A percentile compares a stretch with the other conserved stretches of the same genome.
Evolutionary conservation across 208 protist species (phyloP).

Genomic region (Trypanosoma avium): DNA sequence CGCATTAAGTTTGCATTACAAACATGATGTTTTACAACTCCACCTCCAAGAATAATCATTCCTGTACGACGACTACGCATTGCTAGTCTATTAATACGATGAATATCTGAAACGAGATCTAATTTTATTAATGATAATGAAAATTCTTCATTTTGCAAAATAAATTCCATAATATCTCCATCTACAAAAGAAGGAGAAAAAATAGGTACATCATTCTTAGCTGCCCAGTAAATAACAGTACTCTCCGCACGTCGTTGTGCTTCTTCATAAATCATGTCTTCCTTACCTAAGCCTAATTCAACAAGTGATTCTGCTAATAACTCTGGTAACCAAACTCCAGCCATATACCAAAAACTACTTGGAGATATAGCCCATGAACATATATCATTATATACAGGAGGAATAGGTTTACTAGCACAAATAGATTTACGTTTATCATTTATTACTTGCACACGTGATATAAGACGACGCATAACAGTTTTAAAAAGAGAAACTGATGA

Average conservation of each 20-base stretch:
- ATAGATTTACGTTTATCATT: slow-evolving; percentile 31
- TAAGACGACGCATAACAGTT: slow-evolving; percentile 55
- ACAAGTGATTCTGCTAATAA: slow-evolving; percentile 49
- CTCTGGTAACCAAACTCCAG: slow-evolving; percentile 67
- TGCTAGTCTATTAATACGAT: slow-evolving; percentile 95
- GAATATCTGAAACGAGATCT: slow-evolving; percentile 95
- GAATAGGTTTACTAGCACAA: slow-evolving; percentile 15
- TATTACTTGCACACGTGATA: slow-evolving; percentile 32
- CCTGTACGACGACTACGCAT: slow-evolving; percentile 94
- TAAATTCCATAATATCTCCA: slow-evolving; percentile 70
- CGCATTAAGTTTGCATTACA: slow-evolving; percentile 99
- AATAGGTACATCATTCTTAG: slow-evolving; percentile 70
- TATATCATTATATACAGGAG: slow-evolving; percentile 29
- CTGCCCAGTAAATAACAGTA: slow-evolving; percentile 82
- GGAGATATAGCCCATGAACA: slow-evolving; percentile 74
- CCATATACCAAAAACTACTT: slow-evolving; percentile 73
- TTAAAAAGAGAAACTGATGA: slow-evolving; percentile 37
- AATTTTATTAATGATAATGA: slow-evolving; percentile 33
- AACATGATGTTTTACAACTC: slow-evolving; percentile 99
- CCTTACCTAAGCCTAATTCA: slow-evolving; percentile 12
- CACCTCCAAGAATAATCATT: slow-evolving; percentile 98
- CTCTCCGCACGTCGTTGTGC: slow-evolving; percentile 42
- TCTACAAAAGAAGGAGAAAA: slow-evolving; percentile 84
- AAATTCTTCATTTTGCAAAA: slow-evolving; percentile 20
- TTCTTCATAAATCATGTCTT: slow-evolving; percentile 20